Percentiles rank a stretch among this genome's conserved stretches.
Conservation (phyloP, 441 rosid genomes). For the Syzygium malaccense region DNA sequence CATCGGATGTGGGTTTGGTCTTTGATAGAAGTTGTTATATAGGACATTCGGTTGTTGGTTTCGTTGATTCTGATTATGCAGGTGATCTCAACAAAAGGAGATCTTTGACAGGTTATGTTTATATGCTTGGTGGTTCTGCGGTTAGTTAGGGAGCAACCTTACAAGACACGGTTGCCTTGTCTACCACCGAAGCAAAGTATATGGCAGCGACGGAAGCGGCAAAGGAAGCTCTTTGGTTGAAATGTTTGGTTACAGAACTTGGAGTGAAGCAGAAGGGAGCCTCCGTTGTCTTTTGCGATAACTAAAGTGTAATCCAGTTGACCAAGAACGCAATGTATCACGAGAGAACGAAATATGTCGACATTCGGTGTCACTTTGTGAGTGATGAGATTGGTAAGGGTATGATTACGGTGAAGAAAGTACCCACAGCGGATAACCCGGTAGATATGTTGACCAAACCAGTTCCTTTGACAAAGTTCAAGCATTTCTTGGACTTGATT, state of each 20-base stretch:
- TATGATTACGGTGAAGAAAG: background rate
- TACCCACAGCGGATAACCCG: fast-evolving
- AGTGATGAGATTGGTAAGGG: background rate
- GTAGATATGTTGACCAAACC: background rate
- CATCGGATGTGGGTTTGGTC: background rate
- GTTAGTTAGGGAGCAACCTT: too few species aligned
- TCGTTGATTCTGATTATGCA: too few species aligned
- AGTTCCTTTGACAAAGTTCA: too few species aligned
- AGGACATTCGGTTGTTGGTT: background rate
- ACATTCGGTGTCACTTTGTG: background rate
- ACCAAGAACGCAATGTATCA: background rate
- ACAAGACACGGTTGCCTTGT: fast-evolving
- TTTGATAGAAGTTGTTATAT: background rate
- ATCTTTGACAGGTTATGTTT: background rate
- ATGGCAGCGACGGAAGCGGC: fast-evolving
- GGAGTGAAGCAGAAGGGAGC: background rate
- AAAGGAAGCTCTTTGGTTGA: too few species aligned
- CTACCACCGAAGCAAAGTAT: fast-evolving
- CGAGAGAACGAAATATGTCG: fast-evolving
- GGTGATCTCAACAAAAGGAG: fast-evolving
- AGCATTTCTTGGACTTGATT: background rate
- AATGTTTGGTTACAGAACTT: background rate
- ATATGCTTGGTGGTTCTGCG: background rate
- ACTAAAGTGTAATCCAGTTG: background rate
- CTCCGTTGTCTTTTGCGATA: background rate